Base-by-base conservation (phyloP, 139 green algal species). In the Chlamydomonas sp. region DNA sequence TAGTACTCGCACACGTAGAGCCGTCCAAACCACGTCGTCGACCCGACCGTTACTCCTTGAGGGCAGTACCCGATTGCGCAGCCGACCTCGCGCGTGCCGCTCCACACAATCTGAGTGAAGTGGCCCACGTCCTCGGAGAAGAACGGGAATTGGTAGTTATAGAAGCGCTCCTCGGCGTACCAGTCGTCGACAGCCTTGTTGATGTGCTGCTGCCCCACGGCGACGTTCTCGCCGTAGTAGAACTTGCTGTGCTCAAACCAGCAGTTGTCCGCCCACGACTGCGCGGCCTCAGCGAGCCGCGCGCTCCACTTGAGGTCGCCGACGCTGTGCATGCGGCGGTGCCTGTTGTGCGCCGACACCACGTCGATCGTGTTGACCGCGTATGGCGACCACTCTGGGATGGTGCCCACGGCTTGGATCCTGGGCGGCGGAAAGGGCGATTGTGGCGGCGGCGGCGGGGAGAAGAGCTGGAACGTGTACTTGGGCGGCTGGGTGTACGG, bases 21-120 rank as follows among this genome's bases (percentile, higher is more conserved):
- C 24, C 22, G 54, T 6, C 54, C 54, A 20, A 36, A 36, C 54
- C 54, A 64, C 24, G 34, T 64, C 24, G 54, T 64, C 34, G 54
- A 10, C 8, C 54, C 54, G 8, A 64, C 16, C 30, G 26, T 33
- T 10, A 64, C 54, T 10, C 54, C 54, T 10, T 64, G 34, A 10
- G 60, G 60, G 33, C 60, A 67, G 60, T 48, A 67, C 26, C 28
- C 31, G 30, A 67, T 43, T 10, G 60, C 60, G 30, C 60, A 67
- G 20, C 60, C 60, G 8, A 67, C 26, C 60, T 67, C 29, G 16
- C 8, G 60, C 29, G 60, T 67, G 60, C 60, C 34, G 5, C 5
- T 31, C 60, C 60, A 67, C 26, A 67, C 60, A 5, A 67, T 8
- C 60, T 67, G 60, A n/a, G 60, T 67, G 60, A 48, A 67, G 30